Conservation (phyloP, 2,329 filamentous ascomycete genomes). For the Epichloe amarillans region DNA sequence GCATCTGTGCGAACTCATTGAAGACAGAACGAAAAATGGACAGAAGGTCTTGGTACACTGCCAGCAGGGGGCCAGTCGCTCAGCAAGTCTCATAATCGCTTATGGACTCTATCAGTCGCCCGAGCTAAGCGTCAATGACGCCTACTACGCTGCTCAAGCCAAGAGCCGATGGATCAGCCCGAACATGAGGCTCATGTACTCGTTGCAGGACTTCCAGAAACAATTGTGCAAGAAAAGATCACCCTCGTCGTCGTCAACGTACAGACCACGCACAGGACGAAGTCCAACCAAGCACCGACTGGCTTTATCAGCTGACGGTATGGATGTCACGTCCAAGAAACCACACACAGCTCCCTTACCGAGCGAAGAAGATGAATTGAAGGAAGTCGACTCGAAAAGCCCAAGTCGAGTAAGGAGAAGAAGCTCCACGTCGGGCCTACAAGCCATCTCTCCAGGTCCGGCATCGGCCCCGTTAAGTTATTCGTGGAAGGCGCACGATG, state of each 20-base stretch:
- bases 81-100: conserved; percentile 74
- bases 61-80: conserved; percentile 75
- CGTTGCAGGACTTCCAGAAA: conserved; percentile 69
- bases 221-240: conserved; percentile 39
- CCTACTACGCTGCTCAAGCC: conserved; percentile 67
- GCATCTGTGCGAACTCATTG: conserved; percentile 62
- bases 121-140: conserved; percentile 64
- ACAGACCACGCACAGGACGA: conserved; percentile 35
- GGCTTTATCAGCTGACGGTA: conserved; percentile 46
- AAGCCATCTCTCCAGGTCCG: conserved; percentile 45
- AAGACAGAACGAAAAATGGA: conserved; percentile 55
- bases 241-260: conserved; percentile 29
- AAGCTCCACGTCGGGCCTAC: conserved; percentile 37
- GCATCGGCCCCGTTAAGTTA: conserved; percentile 54
- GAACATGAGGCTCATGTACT: conserved; percentile 88
- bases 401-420: conserved; percentile 36
- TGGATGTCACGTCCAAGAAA: conserved; percentile 37
- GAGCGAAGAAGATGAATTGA: conserved; percentile 33
- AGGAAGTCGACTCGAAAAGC: conserved; percentile 27
- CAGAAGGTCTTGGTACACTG: conserved; percentile 76
- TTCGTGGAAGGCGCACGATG: conserved; percentile 39
- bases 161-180: conserved; percentile 81
- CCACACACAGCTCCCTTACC: conserved; percentile 50
- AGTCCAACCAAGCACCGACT: conserved; percentile 47
- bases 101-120: conserved; percentile 74